Evolutionary conservation across 352 stramenopile genomes (phyloP), one percentile per base, ranked within the genome.

Genomic region (Thalassiosira oceanica): DNA sequence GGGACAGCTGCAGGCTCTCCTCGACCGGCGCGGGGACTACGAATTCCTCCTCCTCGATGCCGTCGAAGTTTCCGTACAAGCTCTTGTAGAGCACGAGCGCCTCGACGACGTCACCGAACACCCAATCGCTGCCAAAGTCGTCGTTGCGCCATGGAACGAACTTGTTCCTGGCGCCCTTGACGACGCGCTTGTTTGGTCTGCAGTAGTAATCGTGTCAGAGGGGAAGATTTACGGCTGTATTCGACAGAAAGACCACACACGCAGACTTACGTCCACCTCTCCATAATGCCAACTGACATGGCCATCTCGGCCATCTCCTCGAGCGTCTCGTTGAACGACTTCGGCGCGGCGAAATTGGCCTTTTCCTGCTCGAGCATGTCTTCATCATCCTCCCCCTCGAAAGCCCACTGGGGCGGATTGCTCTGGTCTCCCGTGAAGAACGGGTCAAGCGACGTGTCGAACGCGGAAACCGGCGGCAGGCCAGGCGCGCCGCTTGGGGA

Each of bases 1-100:
- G 74, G 44, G 52, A 77, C 21, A 69, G 51, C 49, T 35, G 39
- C 42, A 78, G 45, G 28, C 68, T 79, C 53, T 79, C 54, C 37
- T 80, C 75, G 10, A 80, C 69, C 33, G 65, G 61, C 23, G 64
- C 67, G 46, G 83, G 83, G 41, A 90, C 66, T 11, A 88, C 61
- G 70, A 87, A 90, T 36, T 71, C 65, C 33, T 78, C 63, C 26
- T 78, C 68, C 60, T 78, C 82, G 16, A 90, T 55, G 50, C 67
- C 82, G 23, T 92, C 66, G 35, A 92, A 90, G 54, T 57, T 83
- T 15, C 85, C 89, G 62, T 94, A 88, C 24, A 94, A 78, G 27
- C 89, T 57, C 67, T 93, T 91, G 79, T 93, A 97, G 10, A 96
- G 52, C 10, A 66, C 78, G 29, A 92, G 72, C 3, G 86, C 88